Evolutionary conservation across 495 filamentous ascomycete genomes (phyloP), one percentile per base, ranked within the genome.

Genomic region (Annulohypoxylon bovei): DNA sequence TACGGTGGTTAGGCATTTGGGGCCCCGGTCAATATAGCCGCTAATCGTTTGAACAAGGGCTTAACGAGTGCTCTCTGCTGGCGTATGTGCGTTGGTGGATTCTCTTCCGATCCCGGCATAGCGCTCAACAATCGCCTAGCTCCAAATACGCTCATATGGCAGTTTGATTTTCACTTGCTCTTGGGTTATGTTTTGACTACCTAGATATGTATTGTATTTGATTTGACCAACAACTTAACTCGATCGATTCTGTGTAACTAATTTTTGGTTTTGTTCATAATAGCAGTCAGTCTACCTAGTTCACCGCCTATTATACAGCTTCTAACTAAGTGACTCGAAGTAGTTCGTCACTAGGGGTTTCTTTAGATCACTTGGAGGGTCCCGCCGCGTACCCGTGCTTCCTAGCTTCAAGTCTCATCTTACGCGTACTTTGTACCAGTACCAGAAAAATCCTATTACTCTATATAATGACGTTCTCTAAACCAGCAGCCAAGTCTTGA

Each of bases 101-200:
- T 37, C 40, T 49, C 20, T 46, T 60, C 47, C 33, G 27, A 67
- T 14, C 50, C 56, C 47, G 32, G 65, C 23, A 37, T 60, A 61
- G 35, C 32, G 44, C 14, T 33, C n/a, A 44, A 47, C 33, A 27
- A 27, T 37, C 40, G 47, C 16, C 37, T 6, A 28, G 46, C n/a
- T 12, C 30, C 32, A 18, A 39, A 39, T 20, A 23, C 11, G 33
- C 25, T 56, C 52, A 55, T 16, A 16, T 55, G 1, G 1, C 27
- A 22, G 3, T 55, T 8, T 16, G 14, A 14, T 37, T 12, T 20
- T 35, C 18, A 14, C 9, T 18, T 25, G 32, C 3, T 6, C 33
- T 40, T 18, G 7, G 53, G 32, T 6, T 54, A 54, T 22, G 30
- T 35, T 9, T 25, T 23, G n/a, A 35, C 2, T 54, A n/a, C 11